Percentiles rank a stretch among this genome's conserved stretches.
Conservation (phyloP, 2,329 filamentous ascomycete genomes). For the Blumeria graminis region DNA sequence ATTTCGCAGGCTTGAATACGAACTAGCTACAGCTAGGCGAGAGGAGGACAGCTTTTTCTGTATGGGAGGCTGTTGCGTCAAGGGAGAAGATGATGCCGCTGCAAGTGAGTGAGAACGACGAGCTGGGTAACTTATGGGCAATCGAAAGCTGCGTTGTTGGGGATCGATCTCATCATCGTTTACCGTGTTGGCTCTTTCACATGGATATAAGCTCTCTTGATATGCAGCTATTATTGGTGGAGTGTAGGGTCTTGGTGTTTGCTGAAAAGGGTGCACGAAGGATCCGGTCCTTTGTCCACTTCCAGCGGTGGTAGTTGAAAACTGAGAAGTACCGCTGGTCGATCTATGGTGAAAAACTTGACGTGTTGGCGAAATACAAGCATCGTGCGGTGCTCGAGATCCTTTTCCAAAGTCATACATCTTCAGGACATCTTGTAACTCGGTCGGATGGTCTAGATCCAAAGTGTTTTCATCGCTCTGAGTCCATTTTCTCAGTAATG, state of each 20-base stretch:
- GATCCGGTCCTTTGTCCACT: constrained; percentile 20
- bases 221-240: constrained; percentile 22
- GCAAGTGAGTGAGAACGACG: constrained; percentile 7
- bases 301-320: constrained; percentile 28
- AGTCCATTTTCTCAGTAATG: constrained; percentile 31
- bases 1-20: constrained; percentile 10
- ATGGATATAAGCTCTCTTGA: constrained; percentile 26
- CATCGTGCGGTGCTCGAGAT: constrained; percentile 12
- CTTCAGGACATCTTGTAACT: constrained; percentile 24
- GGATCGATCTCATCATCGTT: constrained; percentile 14
- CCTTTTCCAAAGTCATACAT: constrained; percentile 13
- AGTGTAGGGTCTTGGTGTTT: constrained; percentile 35
- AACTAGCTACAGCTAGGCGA: constrained; percentile 10
- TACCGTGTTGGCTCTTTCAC: constrained; percentile 23
- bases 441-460: constrained; percentile 34
- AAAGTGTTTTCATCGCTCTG: constrained; percentile 35
- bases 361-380: constrained; percentile 6
- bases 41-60: constrained; percentile 12
- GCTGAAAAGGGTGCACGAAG: constrained; percentile 41
- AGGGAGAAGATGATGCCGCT: constrained; percentile 4
- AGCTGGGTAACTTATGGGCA: constrained; percentile 10
- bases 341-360: constrained; percentile 26
- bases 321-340: constrained; percentile 28
- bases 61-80: constrained; percentile 8
- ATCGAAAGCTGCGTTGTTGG: constrained; percentile 8